Evolutionary conservation across 2,329 filamentous ascomycete species (phyloP).

Genomic region (Pestalotiopsis sp.): DNA sequence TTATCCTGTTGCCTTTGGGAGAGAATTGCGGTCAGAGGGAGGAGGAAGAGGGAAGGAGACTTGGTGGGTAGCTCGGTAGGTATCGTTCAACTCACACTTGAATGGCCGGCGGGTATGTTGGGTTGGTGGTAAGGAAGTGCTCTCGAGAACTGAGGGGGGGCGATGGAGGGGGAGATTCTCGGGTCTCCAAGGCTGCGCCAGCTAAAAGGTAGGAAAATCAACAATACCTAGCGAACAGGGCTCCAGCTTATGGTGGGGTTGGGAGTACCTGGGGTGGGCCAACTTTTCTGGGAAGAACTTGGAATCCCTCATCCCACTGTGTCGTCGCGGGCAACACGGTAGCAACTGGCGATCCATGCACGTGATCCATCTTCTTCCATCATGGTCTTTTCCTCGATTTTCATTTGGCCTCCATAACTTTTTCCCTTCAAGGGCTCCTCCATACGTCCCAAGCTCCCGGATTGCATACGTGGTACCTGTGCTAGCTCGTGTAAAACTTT

Average conservation of each 20-base stretch:
- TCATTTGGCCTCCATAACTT: background rate
- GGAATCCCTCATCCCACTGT: conserved; percentile 4
- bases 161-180: conserved; percentile 7
- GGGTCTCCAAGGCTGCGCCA: conserved; percentile 1
- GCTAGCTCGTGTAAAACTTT: background rate
- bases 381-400: background rate
- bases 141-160: conserved; percentile 1
- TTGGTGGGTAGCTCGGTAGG: conserved; percentile 7
- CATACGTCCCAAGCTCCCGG: background rate
- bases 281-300: background rate
- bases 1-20: conserved; percentile 8
- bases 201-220: background rate
- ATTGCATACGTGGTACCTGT: background rate
- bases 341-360: background rate
- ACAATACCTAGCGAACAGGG: background rate
- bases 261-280: background rate
- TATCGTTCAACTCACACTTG: conserved; percentile 2
- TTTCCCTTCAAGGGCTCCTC: background rate
- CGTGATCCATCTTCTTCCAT: conserved; percentile 1
- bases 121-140: conserved; percentile 1
- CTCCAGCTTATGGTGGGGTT: conserved; percentile 3
- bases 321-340: conserved; percentile 7
- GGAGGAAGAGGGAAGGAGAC: conserved; percentile 3
- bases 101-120: background rate
- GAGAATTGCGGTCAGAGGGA: conserved; percentile 10